These are phyloP conservation scores for Clitopilus hobsonii DNA, from an alignment of 768 basidiomycete genomes.

Conservation along the genomic window DNA sequence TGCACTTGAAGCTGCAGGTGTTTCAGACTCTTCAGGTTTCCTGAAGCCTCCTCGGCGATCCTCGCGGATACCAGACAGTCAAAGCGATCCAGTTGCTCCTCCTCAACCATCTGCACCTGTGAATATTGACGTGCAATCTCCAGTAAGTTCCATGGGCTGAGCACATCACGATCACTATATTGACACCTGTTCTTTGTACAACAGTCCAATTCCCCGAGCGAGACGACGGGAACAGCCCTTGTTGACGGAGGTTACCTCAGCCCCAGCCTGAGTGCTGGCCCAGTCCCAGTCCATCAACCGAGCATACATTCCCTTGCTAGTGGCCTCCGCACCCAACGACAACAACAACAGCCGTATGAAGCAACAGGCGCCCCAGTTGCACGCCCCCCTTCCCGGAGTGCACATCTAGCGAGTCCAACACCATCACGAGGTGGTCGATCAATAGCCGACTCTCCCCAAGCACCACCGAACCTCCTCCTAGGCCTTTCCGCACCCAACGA, in stretches of 20 bases:
- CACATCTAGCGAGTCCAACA: not conserved
- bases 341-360: not conserved
- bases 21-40: not conserved
- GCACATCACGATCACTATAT: no score
- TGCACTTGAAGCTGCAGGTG: not conserved
- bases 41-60: not conserved
- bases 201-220: constrained; percentile 16
- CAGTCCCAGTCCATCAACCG: constrained; percentile 1
- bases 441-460: not conserved
- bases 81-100: not conserved
- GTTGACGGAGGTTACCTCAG: constrained; percentile 9
- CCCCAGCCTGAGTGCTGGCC: constrained; percentile 3
- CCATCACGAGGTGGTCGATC: not conserved
- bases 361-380: not conserved
- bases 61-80: not conserved
- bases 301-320: not conserved
- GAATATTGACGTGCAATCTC: constrained; percentile 16
- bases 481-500: not conserved
- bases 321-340: not conserved
- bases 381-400: not conserved
- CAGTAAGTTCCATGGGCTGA: constrained; percentile 15
- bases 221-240: constrained; percentile 8
- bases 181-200: no score
- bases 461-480: not conserved
- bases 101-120: constrained; percentile 3